phyloP scores from a whole-genome alignment of 768 basidiomycete genomes.

The Coprinopsis sp. region DNA sequence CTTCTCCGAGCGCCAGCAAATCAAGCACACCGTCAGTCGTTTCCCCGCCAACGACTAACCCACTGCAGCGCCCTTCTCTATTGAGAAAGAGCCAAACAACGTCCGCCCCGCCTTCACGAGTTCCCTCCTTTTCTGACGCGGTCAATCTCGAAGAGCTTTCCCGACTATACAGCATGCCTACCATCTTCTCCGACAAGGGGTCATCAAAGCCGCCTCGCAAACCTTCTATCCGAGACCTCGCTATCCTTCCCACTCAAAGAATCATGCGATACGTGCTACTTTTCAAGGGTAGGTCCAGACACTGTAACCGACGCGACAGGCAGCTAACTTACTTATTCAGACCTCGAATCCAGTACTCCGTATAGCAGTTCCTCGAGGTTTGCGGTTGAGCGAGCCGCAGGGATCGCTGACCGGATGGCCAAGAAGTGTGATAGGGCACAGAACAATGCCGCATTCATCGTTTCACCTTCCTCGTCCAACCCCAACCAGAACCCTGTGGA shows the following conservation, averaged over 20 bases:
- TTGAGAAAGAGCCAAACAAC: neutral
- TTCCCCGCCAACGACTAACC: neutral
- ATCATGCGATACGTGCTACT: constrained; percentile 65
- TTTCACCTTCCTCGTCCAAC: neutral
- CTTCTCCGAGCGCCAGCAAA: constrained; percentile 2
- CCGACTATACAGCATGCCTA: neutral
- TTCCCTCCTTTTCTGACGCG: neutral
- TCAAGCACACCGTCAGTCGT: neutral
- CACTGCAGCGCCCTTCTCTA: no score
- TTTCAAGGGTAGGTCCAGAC: constrained; percentile 44
- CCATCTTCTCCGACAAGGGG: neutral
- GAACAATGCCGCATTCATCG: constrained; percentile 36
- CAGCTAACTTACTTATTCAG: constrained; percentile 24
- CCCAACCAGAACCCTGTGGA: neutral
- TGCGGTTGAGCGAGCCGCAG: constrained; percentile 54
- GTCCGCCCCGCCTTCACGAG: neutral
- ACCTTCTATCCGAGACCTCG: constrained; percentile 51
- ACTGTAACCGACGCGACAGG: neutral
- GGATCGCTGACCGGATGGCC: constrained; percentile 55
- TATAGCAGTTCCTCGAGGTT: constrained; percentile 45
- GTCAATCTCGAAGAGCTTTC: neutral
- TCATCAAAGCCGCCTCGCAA: constrained; percentile 9
- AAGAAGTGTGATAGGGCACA: constrained; percentile 58
- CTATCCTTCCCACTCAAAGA: constrained; percentile 62
- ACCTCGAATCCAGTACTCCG: constrained; percentile 54